Base-by-base conservation (phyloP, 768 basidiomycete genomes). In the Pleurotus salmoneostramineus region DNA sequence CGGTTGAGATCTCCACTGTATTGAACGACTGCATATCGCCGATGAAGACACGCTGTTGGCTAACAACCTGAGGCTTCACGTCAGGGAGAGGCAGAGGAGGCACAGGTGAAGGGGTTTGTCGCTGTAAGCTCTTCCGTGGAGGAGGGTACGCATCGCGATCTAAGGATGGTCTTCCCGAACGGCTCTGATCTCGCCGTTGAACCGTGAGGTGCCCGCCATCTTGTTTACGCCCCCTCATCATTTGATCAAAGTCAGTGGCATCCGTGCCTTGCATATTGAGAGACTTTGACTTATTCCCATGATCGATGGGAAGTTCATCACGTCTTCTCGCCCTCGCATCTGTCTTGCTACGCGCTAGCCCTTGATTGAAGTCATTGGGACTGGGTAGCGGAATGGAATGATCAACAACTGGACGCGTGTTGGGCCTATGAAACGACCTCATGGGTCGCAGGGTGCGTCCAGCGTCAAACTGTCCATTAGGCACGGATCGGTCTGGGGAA, bases 11-110 rank as follows among this genome's bases (percentile, higher is more conserved):
- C 63, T 90, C 88, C 8, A 95, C 82, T 65, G 82, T 83, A 61
- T 88, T 81, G 62, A 87, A 91, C 43, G 85, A 79, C 68, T 92
- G 89, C 76, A 85, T 78, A 64, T 87, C 86, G 4, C 84, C 85
- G 58, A 95, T 76, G 66, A 93, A 95, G 6, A 95, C 72, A 10
- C 90, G 80, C 66, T 89, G 89, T 63, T 89, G 88, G 15, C 74
- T 73, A 10, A 78, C 69, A 17, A 76, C 70, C 35, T 50, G 58
- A 5, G 73, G 70, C 58, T 75, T 61, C 50, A 70, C 62, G 14
- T 76, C 71, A 48, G 66, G 61, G 32, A 63, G 61, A 12, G 77
- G 73, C 11, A 74, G 63, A 12, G 74, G 75, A 32, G 77, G 75
- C 1, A 78, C 60, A 8, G 76, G 73, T 2, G 70, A 55, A 10